Conservation (phyloP, 2,329 filamentous ascomycete species). For the Claviceps cyperi region DNA sequence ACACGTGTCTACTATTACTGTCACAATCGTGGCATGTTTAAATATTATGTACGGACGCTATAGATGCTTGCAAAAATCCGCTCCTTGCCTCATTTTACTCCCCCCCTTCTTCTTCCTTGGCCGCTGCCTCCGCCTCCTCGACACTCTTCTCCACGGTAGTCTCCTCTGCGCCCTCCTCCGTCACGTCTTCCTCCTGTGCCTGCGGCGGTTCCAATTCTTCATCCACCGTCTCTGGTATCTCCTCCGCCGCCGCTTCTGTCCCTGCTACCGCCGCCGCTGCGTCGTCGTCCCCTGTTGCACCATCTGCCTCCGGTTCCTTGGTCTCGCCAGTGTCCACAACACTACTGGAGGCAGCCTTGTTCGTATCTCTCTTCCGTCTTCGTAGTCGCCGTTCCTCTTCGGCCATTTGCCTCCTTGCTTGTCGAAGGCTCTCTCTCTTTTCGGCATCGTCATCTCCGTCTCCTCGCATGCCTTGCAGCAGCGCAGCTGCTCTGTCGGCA, state of each 20-base stretch:
- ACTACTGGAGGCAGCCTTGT: constrained; percentile 31
- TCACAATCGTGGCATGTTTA: constrained; percentile 10
- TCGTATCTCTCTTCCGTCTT: constrained; percentile 44
- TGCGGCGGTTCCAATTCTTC: constrained; percentile 5
- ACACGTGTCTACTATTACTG: background rate
- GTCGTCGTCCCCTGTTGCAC: constrained; percentile 6
- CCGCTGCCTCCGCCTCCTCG: background rate
- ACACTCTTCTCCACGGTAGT: constrained; percentile 1
- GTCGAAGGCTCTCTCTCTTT: constrained; percentile 46
- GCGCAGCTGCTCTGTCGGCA: constrained; percentile 66
- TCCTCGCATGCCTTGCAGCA: constrained; percentile 71
- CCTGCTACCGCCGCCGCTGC: background rate
- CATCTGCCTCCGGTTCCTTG: constrained; percentile 11
- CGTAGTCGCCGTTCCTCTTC: constrained; percentile 62
- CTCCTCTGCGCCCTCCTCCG: constrained; percentile 6
- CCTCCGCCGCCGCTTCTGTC: background rate
- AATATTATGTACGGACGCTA: constrained; percentile 23
- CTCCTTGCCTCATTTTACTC: background rate
- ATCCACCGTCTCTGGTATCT: constrained; percentile 5
- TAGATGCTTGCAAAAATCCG: constrained; percentile 3
- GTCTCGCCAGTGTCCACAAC: constrained; percentile 12
- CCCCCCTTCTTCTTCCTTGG: background rate
- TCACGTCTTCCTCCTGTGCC: background rate
- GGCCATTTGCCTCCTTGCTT: constrained; percentile 51
- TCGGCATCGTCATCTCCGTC: constrained; percentile 39